Evolutionary conservation across 495 filamentous ascomycete species (phyloP), one percentile per base, ranked within the genome.

Genomic region (Xylaria curta): DNA sequence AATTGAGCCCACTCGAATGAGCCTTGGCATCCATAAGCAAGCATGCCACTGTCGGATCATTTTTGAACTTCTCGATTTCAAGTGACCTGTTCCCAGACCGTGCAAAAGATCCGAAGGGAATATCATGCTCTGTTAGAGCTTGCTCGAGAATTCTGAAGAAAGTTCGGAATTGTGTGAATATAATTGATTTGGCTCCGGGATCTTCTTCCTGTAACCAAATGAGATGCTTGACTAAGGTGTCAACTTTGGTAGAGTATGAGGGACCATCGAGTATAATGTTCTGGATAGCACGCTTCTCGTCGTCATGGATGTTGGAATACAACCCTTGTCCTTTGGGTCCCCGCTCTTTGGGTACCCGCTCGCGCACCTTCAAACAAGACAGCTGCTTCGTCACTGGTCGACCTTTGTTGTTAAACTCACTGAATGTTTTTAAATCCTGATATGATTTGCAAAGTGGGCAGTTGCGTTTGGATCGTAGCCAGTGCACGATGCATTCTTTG

Each of bases 11-110:
- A 1, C 92, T 93, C 3, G 93, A 92, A 77, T 97, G 93, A 0
- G 94, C 91, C 70, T 93, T 91, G 1, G 94, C 94, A 76, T 97
- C 93, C 54, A 99, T 84, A 8, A 98, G 85, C 71, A 99, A 96
- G 76, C 92, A 94, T 76, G 97, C 94, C 9, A 92, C 82, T 28
- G 82, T 83, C 0, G 94, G 89, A 74, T 98, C 90, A 10, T 87
- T 84, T 74, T 90, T 91, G 84, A 98, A 98, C 0, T 81, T 86
- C 40, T 88, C 81, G 73, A 95, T 90, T 12, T 93, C 93, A n/a
- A 28, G n/a, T 36, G 60, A 42, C 42, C 38, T 63, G 19, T 71
- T 40, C 70, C 86, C 79, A 26, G 83, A 82, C 47, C 75, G 80
- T 68, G 91, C 88, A 64, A 97, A 90, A 13, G 86, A 89, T 9